Evolutionary conservation across 306 rosid genomes (phyloP).

Genomic region (Cucurbita pepo): DNA sequence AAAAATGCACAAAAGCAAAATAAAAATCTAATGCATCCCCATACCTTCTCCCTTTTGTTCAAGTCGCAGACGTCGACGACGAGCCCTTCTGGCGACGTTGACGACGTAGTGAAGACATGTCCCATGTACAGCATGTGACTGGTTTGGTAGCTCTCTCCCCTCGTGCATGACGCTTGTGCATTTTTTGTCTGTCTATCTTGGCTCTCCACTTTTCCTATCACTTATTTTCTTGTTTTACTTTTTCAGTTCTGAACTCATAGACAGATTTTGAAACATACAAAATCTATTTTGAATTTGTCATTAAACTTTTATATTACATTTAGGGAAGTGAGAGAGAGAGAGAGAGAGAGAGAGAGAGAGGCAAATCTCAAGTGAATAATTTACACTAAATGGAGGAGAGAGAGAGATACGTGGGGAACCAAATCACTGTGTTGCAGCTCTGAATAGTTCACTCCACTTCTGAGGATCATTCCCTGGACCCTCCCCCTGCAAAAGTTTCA

Average conservation of each 20-base stretch:
- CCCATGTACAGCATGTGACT: no score
- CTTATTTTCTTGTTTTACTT: not conserved
- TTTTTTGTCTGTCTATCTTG: not conserved
- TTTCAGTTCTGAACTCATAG: not conserved
- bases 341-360: not conserved
- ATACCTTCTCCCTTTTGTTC: no score
- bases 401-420: not conserved
- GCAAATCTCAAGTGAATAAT: not conserved
- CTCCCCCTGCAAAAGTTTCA: constrained; percentile 42
- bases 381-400: not conserved
- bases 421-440: constrained; percentile 21
- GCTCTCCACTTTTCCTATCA: not conserved
- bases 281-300: not conserved
- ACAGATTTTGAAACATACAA: not conserved
- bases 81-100: no score
- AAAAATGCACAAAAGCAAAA: no score
- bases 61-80: no score
- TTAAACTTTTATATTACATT: not conserved
- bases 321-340: not conserved
- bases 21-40: no score
- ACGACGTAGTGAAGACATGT: no score
- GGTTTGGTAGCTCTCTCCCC: no score
- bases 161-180: no score
- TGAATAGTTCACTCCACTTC: constrained; percentile 66
- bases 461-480: constrained; percentile 67